Evolutionary conservation across 78 protist species (phyloP), one percentile per base, ranked within the genome.

Genomic region (Dictyostelium purpureum): DNA sequence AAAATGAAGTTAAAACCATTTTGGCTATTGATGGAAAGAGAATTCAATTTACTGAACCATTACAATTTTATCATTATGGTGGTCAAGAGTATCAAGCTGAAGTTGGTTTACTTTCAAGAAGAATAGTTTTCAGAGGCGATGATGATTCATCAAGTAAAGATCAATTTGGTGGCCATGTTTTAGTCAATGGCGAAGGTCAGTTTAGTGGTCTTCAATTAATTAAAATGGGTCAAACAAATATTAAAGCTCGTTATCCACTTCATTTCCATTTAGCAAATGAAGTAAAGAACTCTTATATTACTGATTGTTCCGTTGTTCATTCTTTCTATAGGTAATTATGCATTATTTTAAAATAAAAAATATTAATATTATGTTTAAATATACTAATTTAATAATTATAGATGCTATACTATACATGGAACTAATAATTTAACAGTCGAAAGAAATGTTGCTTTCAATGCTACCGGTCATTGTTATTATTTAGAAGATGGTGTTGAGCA

Each of bases 401-500:
- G 80, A 19, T 92, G 97, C 24, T 57, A 74, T 21, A 76, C 95
- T 4, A 78, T 93, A 5, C 97, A 96, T 47, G 97, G 96, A 10
- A 93, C 95, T 16, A 67, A 92, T 59, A n/a, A 70, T 31, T 40
- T 90, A 18, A 37, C 51, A 6, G 9, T 96, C 5, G 14, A 37
- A 19, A 16, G 66, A 40, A 96, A 96, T 38, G 88, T 81, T 42
- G 95, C 94, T 1, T 96, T 78, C 59, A 94, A 95, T 74, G 90
- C 77, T 40, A 87, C 43, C 47, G 97, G 97, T 14, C 95, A 92
- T 73, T 92, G 96, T 35, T 92, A 56, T 77, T 95, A 87, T 42
- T 21, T 95, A 19, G 97, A 95, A 47, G 94, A 87, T 87, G 97
- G 97, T 42, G 66, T 87, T 61, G 97, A 95, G 38, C 88, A 89